Percentiles rank a stretch among this genome's conserved stretches.
Evolutionary conservation across 768 basidiomycete species (phyloP).

Genomic region (Mycena indigotica): DNA sequence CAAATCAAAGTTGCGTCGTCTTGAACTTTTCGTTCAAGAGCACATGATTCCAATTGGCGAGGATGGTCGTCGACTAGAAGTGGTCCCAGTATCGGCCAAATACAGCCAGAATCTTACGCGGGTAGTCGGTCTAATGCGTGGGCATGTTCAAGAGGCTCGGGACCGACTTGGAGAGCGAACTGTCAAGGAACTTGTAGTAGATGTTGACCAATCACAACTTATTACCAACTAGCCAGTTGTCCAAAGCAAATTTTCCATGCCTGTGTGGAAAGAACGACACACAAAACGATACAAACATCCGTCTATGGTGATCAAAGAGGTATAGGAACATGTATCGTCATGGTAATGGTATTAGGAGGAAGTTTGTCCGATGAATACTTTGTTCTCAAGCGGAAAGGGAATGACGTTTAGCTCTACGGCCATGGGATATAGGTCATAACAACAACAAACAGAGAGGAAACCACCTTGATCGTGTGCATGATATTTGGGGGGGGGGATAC

Average conservation of each 20-base stretch:
- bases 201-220: no score
- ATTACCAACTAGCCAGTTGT: no score
- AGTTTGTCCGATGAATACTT: constrained; percentile 18
- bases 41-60: constrained; percentile 39
- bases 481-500: background rate
- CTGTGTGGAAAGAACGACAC: no score
- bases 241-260: no score
- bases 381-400: constrained; percentile 18
- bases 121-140: constrained; percentile 67
- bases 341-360: constrained; percentile 13
- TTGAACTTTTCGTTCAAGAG: constrained; percentile 58
- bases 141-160: constrained; percentile 56
- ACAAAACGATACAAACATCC: constrained; percentile 9
- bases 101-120: constrained; percentile 76
- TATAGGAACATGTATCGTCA: constrained; percentile 12
- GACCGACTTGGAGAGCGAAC: constrained; percentile 13
- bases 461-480: constrained; percentile 23
- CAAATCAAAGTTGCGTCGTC: constrained; percentile 52
- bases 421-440: constrained; percentile 1
- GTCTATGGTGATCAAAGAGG: constrained; percentile 16
- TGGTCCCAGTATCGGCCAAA: constrained; percentile 86
- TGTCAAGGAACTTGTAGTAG: constrained; percentile 21
- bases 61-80: constrained; percentile 50
- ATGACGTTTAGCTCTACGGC: constrained; percentile 21
- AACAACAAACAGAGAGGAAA: constrained; percentile 2